Evolutionary conservation across 345 rosid species (phyloP), one percentile per base, ranked within the genome.

Genomic region (Populus ilicifolia): DNA sequence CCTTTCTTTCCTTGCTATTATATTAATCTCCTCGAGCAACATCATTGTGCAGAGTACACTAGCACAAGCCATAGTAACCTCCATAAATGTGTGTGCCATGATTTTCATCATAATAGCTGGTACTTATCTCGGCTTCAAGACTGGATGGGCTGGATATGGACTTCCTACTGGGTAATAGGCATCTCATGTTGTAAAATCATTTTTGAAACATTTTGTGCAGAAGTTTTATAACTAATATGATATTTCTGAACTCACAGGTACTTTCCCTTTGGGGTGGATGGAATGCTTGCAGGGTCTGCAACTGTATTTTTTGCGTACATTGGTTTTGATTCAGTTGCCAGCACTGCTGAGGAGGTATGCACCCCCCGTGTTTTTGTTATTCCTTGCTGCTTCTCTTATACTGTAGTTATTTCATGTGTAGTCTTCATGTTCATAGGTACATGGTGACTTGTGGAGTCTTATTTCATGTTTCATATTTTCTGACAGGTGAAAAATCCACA

Each of bases 261-360:
- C 74, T 93, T 96, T 71, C 92, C 99, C 71, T 96, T 91, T 71
- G 99, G 99, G 66, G 93, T 91, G 33, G 91, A 93, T 80, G 99
- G 98, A 52, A 91, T 96, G 97, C 94, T 96, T 85, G 98, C 99
- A 30, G 99, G 98, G 36, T 87, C 99, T 86, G 99, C 97, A 56
- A 93, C 94, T 1, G 98, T 96, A 72, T 96, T 96, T 82, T 96
- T 96, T 84, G 91, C 99, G 23, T 96, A 84, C 79, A 92, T 96
- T 78, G 99, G 99, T 72, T 96, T 96, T 83, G 99, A 96, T 89
- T 84, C 98, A 59, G 98, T 96, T 79, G 97, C 98, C 80, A 93
- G 99, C 87, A 88, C 98, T 33, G 99, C 99, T 9, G 99, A 96
- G 87, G 99, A 96, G 97, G 99, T 92, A 67, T 61, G n/a, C 4